Evolutionary conservation across 2,329 filamentous ascomycete genomes (phyloP).

Genomic region (Aureobasidium namibiae): DNA sequence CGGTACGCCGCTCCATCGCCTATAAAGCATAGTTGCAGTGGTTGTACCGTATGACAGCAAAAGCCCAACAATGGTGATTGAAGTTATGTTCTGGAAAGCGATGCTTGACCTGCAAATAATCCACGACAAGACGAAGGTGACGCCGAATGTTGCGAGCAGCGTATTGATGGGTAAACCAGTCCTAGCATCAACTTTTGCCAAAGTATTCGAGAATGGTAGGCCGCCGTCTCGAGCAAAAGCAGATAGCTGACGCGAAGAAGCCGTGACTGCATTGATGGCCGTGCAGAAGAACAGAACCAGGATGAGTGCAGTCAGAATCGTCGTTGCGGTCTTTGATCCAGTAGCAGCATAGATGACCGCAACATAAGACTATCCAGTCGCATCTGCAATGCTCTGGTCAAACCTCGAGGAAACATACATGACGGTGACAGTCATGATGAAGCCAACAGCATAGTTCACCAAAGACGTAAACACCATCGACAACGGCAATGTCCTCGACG

Average conservation of each 20-base stretch:
- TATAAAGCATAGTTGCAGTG: conserved; percentile 16
- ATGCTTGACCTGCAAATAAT: conserved; percentile 21
- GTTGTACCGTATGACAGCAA: conserved; percentile 18
- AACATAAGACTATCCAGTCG: conserved; percentile 20
- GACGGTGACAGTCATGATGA: conserved; percentile 20
- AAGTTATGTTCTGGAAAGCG: conserved; percentile 18
- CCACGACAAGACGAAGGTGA: conserved; percentile 17
- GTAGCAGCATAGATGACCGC: conserved; percentile 22
- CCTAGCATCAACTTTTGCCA: conserved; percentile 18
- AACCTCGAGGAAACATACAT: conserved; percentile 25
- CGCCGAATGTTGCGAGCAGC: neutral
- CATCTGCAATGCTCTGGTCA: conserved; percentile 22
- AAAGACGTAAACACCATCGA: conserved; percentile 19
- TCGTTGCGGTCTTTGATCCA: conserved; percentile 18
- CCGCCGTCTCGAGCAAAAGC: conserved; percentile 19
- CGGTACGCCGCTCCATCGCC: conserved; percentile 15
- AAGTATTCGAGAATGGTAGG: conserved; percentile 15
- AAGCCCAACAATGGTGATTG: conserved; percentile 16
- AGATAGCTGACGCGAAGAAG: conserved; percentile 18
- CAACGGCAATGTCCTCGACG: conserved; percentile 12
- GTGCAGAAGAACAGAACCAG: conserved; percentile 7
- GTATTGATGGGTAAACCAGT: conserved; percentile 7
- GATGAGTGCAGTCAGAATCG: conserved; percentile 17
- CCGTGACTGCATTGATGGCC: conserved; percentile 23
- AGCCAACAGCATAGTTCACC: conserved; percentile 19